These are phyloP conservation scores for Aspergillus fumigatiaffinis DNA, from an alignment of 2,329 filamentous ascomycete species.

Conservation along the genomic window DNA sequence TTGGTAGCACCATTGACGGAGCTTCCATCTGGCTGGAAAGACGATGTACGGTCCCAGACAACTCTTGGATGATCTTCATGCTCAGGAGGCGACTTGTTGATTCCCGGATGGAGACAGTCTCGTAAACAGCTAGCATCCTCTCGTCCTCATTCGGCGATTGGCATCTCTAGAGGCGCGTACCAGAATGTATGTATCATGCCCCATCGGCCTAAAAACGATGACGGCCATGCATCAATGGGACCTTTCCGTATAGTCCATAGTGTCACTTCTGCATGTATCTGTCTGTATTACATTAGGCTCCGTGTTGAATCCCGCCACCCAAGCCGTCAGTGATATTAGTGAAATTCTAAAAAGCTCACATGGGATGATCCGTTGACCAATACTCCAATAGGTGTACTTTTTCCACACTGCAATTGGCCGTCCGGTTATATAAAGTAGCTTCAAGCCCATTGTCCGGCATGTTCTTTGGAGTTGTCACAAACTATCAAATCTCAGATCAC, in stretches of 20 bases:
- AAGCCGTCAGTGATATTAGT: not conserved
- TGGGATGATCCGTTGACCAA: not conserved
- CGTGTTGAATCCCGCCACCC: not conserved
- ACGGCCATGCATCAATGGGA: not conserved
- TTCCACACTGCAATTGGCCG: not conserved
- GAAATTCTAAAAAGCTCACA: not conserved
- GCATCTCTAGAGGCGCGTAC: not conserved
- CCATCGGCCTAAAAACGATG: not conserved
- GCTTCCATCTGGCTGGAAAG: not conserved
- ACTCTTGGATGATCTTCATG: not conserved
- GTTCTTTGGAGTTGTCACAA: not conserved
- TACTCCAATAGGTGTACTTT: not conserved
- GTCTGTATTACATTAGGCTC: not conserved
- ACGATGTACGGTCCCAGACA: not conserved
- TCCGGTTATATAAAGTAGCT: not conserved
- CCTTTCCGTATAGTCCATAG: not conserved
- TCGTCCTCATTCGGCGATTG: not conserved
- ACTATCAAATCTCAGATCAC: not conserved
- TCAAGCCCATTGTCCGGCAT: not conserved
- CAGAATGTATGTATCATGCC: not conserved
- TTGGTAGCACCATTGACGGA: not conserved
- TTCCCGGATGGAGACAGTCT: not conserved
- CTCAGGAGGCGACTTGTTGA: not conserved
- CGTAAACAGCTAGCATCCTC: not conserved
- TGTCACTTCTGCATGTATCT: not conserved